Evolutionary conservation across 208 protist species (phyloP).

Genomic region (Acanthamoeba culbertsoni): DNA sequence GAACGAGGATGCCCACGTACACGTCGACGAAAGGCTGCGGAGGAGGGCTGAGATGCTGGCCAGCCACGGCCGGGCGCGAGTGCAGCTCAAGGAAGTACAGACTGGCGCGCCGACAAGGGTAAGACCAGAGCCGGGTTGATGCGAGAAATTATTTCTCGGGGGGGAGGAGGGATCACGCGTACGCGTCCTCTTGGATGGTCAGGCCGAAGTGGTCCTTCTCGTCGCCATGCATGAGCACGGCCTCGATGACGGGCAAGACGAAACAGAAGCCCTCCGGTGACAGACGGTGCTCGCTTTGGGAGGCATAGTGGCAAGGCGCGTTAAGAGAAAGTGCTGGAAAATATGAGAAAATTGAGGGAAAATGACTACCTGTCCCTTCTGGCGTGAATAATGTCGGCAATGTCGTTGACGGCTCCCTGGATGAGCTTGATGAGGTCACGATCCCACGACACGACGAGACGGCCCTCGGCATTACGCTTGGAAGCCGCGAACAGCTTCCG

Average conservation of each 20-base stretch:
- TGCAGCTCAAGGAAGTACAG: not conserved
- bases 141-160: not conserved
- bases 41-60: not conserved
- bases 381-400: constrained; percentile 37
- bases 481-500: not conserved
- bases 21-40: constrained; percentile 10
- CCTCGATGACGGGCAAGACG: constrained; percentile 28
- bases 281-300: not conserved
- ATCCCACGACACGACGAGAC: not conserved
- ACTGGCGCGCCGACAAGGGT: not conserved
- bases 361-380: not conserved
- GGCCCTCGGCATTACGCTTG: not conserved
- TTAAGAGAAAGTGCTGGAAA: not conserved
- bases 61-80: not conserved
- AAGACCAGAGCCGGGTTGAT: not conserved
- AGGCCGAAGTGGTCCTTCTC: constrained; percentile 31
- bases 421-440: not conserved
- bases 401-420: not conserved
- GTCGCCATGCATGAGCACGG: constrained; percentile 29
- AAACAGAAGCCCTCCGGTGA: constrained; percentile 23
- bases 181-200: constrained; percentile 1
- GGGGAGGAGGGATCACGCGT: not conserved
- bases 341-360: not conserved
- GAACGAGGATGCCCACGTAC: not conserved
- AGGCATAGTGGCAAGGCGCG: not conserved